These are phyloP conservation scores for Sideroxylon spinosum DNA, from an alignment of 179 eudicot genomes.

Conservation along the genomic window DNA sequence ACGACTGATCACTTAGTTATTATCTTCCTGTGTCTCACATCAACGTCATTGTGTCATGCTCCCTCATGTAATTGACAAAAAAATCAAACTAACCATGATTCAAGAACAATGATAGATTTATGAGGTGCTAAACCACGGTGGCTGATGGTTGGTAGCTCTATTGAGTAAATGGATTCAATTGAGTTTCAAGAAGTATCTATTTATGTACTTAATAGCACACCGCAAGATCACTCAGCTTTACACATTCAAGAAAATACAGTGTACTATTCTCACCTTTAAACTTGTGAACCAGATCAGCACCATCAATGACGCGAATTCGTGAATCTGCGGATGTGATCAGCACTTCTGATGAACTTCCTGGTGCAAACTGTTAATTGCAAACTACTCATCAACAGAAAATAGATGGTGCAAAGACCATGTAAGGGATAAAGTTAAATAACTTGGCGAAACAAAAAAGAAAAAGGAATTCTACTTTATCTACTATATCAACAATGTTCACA, in stretches of 20 bases:
- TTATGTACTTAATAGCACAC: neutral
- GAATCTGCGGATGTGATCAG: conserved; percentile 95
- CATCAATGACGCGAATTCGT: conserved; percentile 83
- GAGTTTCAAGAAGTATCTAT: conserved; percentile 7
- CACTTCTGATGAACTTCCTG: conserved; percentile 91
- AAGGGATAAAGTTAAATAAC: neutral
- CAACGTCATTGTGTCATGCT: neutral
- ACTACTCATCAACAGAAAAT: conserved; percentile 17
- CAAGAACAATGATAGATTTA: neutral
- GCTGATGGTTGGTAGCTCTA: neutral
- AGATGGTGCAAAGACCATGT: neutral
- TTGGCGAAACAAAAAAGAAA: neutral
- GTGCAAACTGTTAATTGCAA: conserved; percentile 62
- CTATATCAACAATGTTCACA: neutral
- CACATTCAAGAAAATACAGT: neutral
- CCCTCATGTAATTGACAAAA: neutral
- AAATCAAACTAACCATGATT: too few relatives aligned
- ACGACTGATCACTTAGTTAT: neutral
- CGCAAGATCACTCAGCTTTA: neutral
- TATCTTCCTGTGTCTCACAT: too few relatives aligned
- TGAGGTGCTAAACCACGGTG: neutral
- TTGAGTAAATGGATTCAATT: neutral
- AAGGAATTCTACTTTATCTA: neutral
- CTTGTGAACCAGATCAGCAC: conserved; percentile 78
- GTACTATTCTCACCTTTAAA: conserved; percentile 65